These are phyloP conservation scores for Tricholomella constricta DNA, from an alignment of 768 basidiomycete genomes.

Conservation along the genomic window DNA sequence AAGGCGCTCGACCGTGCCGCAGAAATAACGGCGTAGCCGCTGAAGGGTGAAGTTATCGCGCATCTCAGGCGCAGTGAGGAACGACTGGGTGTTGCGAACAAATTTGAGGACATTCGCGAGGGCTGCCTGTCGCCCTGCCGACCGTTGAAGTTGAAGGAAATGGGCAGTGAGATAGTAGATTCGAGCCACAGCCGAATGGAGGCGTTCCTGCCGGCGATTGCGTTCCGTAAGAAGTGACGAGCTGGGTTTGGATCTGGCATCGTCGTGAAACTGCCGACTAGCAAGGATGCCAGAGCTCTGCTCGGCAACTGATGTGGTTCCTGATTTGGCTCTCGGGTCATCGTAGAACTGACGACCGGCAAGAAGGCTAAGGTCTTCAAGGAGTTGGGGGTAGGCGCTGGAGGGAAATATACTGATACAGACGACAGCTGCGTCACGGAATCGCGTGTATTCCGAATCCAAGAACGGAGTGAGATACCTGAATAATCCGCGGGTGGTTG, in stretches of 20 bases:
- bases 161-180: conserved; percentile 88
- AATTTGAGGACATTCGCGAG: conserved; percentile 84
- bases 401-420: conserved; percentile 88
- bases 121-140: conserved; percentile 68
- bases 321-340: conserved; percentile 53
- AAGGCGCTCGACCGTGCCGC: conserved; percentile 83
- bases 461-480: conserved; percentile 85
- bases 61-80: conserved; percentile 71
- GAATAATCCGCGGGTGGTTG: conserved; percentile 82
- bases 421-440: conserved; percentile 84
- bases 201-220: conserved; percentile 71
- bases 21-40: conserved; percentile 86
- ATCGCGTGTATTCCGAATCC: conserved; percentile 80
- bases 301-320: conserved; percentile 37
- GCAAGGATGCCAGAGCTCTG: conserved; percentile 38
- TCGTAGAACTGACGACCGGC: conserved; percentile 85
- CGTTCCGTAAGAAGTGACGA: conserved; percentile 49
- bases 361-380: conserved; percentile 83
- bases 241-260: conserved; percentile 49
- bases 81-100: conserved; percentile 77
- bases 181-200: conserved; percentile 84
- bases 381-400: conserved; percentile 72
- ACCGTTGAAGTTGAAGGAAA: conserved; percentile 68
- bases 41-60: conserved; percentile 79
- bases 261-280: conserved; percentile 69